phyloP scores from a whole-genome alignment of 305 asterid genomes.

The Petunia hybrid region DNA sequence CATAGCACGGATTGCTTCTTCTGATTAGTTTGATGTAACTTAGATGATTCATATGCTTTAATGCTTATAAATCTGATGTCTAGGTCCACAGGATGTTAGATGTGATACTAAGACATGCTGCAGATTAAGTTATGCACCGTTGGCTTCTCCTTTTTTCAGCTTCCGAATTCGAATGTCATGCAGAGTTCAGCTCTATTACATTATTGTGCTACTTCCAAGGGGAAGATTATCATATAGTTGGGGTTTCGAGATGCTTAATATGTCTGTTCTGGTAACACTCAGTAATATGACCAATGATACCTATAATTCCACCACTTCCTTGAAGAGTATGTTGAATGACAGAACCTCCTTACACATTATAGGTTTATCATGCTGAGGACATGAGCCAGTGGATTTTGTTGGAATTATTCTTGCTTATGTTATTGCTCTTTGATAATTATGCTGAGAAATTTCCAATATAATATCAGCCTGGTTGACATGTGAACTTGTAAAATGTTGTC shows the following conservation, averaged over 20 bases:
- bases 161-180: background rate
- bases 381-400: background rate
- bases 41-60: no score
- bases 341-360: background rate
- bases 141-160: background rate
- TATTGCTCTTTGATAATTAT: background rate
- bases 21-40: no score
- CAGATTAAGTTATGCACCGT: constrained; percentile 12
- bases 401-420: background rate
- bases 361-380: background rate
- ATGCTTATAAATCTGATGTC: no score
- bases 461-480: background rate
- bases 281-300: background rate
- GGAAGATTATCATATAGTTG: background rate
- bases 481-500: background rate
- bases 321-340: background rate
- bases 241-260: background rate
- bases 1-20: no score
- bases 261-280: background rate
- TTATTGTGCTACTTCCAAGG: background rate
- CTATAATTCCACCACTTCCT: background rate
- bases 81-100: no score
- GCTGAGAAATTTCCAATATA: no score
- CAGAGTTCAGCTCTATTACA: background rate
- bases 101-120: background rate